Percentiles rank a stretch among this genome's conserved stretches.
These are phyloP conservation scores for Kodamaea lidongshanica DNA, from an alignment of 805 yeast genomes.

Conservation along the genomic window DNA sequence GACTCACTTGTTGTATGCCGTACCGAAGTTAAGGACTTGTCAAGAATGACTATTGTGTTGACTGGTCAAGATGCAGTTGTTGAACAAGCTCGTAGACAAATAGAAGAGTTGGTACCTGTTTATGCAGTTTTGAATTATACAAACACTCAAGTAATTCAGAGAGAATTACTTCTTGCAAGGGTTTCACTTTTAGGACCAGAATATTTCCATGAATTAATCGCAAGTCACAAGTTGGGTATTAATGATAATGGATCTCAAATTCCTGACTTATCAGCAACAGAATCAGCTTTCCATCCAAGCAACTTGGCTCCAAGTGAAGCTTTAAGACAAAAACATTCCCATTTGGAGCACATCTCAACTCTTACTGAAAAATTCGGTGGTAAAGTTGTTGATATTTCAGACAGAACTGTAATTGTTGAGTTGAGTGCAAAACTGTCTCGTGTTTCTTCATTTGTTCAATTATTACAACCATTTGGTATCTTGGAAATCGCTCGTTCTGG, in stretches of 20 bases:
- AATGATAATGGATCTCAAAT: constrained; percentile 34
- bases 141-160: constrained; percentile 78
- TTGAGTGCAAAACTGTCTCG: constrained; percentile 90
- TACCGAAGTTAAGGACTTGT: constrained; percentile 91
- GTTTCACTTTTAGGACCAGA: constrained; percentile 95
- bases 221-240: constrained; percentile 60
- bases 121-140: constrained; percentile 96
- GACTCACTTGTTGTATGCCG: constrained; percentile 95
- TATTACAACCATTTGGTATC: constrained; percentile 93
- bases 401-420: constrained; percentile 90
- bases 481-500: constrained; percentile 96
- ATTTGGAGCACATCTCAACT: constrained; percentile 75
- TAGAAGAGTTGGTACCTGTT: constrained; percentile 96
- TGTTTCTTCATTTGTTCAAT: constrained; percentile 76
- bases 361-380: constrained; percentile 89
- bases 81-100: constrained; percentile 97
- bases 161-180: constrained; percentile 89
- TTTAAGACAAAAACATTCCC: constrained; percentile 86
- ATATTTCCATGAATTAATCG: constrained; percentile 89
- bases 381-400: constrained; percentile 83
- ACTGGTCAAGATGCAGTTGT: constrained; percentile 93
- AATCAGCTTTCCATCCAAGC: constrained; percentile 71
- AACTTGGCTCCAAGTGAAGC: constrained; percentile 88
- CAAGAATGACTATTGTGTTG: constrained; percentile 94
- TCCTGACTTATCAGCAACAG: constrained; percentile 39